Evolutionary conservation across 345 rosid genomes (phyloP), one percentile per base, ranked within the genome.

Genomic region (Luvunga scandens): DNA sequence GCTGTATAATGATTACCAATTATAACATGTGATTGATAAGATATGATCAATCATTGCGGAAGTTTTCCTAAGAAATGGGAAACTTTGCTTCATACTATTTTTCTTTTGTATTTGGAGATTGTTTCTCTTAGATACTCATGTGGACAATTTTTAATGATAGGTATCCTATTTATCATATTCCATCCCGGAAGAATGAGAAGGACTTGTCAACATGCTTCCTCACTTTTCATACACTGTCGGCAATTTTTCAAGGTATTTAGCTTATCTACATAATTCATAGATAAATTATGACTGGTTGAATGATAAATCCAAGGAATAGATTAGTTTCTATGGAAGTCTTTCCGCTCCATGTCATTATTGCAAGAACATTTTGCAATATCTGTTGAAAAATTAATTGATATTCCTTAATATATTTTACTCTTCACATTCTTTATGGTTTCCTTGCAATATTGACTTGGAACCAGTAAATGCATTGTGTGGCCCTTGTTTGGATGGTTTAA

Each of bases 91-190:
- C 18, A 36, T 45, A 45, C 65, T 14, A 42, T 75, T 25, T n/a
- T 27, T 64, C 24, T 1, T 13, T 25, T 45, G 7, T 33, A 9
- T 19, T 53, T 13, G 31, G 22, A 71, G 48, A 61, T 73, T 50
- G 18, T 16, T 36, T 60, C 9, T 39, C 57, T 25, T 42, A 39
- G 30, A 42, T 39, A 7, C 24, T 61, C 28, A 18, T 16, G 18
- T 59, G 34, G 16, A 7, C 18, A 38, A 25, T 73, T 39, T 62
- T 30, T 42, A 50, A 48, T 38, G 7, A 63, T 73, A 93, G 96
- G 98, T 91, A 93, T 71, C 97, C 97, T 1, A 92, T 93, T 24
- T 93, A 92, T 83, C 90, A 85, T 62, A 90, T 93, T 80, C 97
- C 97, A 21, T 79, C 84, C 28, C 68, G 79, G 65, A 85, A 81